Evolutionary conservation across 306 rosid species (phyloP), one percentile per base, ranked within the genome.

Genomic region (Cucurbita pepo): DNA sequence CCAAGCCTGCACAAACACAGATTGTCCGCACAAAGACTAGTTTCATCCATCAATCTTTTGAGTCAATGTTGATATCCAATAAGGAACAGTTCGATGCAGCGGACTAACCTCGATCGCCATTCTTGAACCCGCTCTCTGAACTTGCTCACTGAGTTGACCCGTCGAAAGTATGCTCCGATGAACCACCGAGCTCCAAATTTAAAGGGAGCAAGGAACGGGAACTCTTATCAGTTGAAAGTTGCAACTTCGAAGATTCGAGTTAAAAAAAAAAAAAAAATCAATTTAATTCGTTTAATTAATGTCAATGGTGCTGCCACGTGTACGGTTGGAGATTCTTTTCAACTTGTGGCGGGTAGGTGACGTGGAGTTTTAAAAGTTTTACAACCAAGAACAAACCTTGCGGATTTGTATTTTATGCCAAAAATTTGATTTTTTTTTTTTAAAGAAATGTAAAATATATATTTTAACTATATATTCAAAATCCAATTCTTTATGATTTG

Each of bases 1-100:
- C 98, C 96, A 92, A 12, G 93, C 98, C 98, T 90, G 80, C 60
- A 30, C 76, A 30, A 30, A 30, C 34, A 30, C 34, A 30, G 34
- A 30, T 30, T 30, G 93, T 96, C 98, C 88, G 80, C 60, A 30
- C 76, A 30, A 60, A 67, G 78, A 41, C 18, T 2, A 18, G 13
- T 40, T 38, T 63, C 51, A 13, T 41, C 51, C 70, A 63, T 41
- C 51, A n/a, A 63, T 41, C 34, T 63, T 16, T 10, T 5, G 34
- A 65, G 5, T 65, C n/a, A 19, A 65, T 11, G 71, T 10, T 11
- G 38, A 63, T n/a, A n/a, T 63, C 5, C 5, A 40, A 65, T 9
- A 18, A 40, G 25, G 10, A 44, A 11, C 18, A 65, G 18, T 19
- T 21, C 18, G 54, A 55, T 19, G 10, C 10, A 19, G 38, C 21